These are phyloP conservation scores for Eucalyptus erythrocorys DNA, from an alignment of 345 rosid species.

Conservation along the genomic window DNA sequence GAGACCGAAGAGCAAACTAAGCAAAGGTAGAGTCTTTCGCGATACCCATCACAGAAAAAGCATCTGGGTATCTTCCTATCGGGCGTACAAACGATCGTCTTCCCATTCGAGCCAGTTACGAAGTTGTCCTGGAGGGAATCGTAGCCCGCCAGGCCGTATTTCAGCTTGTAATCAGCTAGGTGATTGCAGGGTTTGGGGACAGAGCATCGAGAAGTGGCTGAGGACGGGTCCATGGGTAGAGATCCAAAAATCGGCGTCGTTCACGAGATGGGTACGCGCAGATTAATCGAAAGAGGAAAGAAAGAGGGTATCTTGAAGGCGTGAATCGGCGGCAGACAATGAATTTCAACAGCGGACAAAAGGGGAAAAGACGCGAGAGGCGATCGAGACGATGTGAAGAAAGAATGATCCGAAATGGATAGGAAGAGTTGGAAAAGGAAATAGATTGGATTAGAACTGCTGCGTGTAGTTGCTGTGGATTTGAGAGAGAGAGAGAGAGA, in stretches of 20 bases:
- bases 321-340: not conserved
- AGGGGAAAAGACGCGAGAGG: not conserved
- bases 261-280: not conserved
- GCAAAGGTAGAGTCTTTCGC: slow-evolving; percentile 48
- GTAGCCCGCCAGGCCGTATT: slow-evolving; percentile 43
- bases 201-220: not conserved
- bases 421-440: not conserved
- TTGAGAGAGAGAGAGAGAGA: not conserved
- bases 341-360: not conserved
- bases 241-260: not conserved
- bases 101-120: slow-evolving; percentile 34
- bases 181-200: slow-evolving; percentile 60
- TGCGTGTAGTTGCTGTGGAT: not conserved
- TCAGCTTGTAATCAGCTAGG: slow-evolving; percentile 69
- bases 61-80: slow-evolving; percentile 41
- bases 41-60: slow-evolving; percentile 39
- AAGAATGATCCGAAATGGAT: not conserved
- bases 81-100: slow-evolving; percentile 22
- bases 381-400: not conserved
- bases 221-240: not conserved
- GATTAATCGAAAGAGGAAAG: not conserved
- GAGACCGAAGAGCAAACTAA: slow-evolving; percentile 59
- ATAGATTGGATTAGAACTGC: not conserved
- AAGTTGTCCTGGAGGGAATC: slow-evolving; percentile 33
- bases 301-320: not conserved